Conservation (phyloP, 192 early-diverging fungal species). For the Backusella parvicylindrica region DNA sequence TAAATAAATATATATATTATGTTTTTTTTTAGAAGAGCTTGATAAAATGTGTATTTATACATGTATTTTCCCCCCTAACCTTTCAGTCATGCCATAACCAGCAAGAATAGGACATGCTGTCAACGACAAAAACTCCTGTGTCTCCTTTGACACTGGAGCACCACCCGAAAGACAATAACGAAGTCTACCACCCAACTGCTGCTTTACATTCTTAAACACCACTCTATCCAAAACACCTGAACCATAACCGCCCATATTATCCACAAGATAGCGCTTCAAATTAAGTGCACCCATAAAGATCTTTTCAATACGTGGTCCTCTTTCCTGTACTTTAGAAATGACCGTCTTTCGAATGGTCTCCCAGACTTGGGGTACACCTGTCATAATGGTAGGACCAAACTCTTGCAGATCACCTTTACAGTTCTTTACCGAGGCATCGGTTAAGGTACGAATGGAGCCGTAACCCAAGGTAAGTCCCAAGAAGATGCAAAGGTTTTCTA, state of each 20-base stretch:
- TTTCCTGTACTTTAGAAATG: conserved; percentile 35
- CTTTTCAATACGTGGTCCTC: conserved; percentile 47
- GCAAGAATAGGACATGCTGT: conserved; percentile 75
- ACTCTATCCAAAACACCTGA: conserved; percentile 69
- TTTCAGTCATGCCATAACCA: conserved; percentile 73
- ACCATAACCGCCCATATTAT: conserved; percentile 56
- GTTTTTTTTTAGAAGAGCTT: background rate
- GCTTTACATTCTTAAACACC: conserved; percentile 81
- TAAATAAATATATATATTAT: background rate
- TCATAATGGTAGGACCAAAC: conserved; percentile 54
- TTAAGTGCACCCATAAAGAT: conserved; percentile 75
- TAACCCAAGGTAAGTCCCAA: conserved; percentile 50
- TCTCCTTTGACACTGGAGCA: conserved; percentile 85
- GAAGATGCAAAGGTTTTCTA: conserved; percentile 42
- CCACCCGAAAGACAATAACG: conserved; percentile 81
- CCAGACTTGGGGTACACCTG: conserved; percentile 65
- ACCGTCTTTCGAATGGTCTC: conserved; percentile 43
- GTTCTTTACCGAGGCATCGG: conserved; percentile 54
- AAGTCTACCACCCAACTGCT: conserved; percentile 80
- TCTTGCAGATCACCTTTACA: conserved; percentile 63
- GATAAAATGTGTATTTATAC: background rate
- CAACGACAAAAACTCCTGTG: conserved; percentile 78
- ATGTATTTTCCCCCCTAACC: background rate
- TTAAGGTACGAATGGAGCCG: conserved; percentile 54
- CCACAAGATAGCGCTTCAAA: conserved; percentile 62